Percentiles rank a stretch among this genome's conserved stretches.
These are phyloP conservation scores for Mortierella sp. DNA, from an alignment of 371 early-diverging fungal genomes.

Conservation along the genomic window DNA sequence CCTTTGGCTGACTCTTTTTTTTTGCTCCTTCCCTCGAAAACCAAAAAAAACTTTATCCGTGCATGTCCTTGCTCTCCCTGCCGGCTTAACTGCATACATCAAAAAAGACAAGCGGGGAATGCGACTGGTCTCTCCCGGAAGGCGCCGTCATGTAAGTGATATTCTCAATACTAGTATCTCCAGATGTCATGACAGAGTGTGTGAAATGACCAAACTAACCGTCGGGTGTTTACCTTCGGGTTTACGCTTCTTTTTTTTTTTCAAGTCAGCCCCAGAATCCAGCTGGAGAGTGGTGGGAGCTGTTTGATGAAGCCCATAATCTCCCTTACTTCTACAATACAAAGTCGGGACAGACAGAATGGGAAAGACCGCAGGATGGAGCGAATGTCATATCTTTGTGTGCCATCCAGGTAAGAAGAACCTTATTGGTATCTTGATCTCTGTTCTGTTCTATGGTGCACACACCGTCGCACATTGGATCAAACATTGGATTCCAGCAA, in stretches of 20 bases:
- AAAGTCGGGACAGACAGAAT: slow-evolving; percentile 83
- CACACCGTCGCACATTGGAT: too few species aligned
- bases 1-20: not conserved
- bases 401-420: slow-evolving; percentile 65
- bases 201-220: not conserved
- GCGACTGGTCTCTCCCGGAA: slow-evolving; percentile 61
- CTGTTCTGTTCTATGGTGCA: not conserved
- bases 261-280: slow-evolving; percentile 67
- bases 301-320: slow-evolving; percentile 85
- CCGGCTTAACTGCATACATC: not conserved
- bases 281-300: slow-evolving; percentile 94
- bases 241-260: not conserved
- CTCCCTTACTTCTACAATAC: slow-evolving; percentile 92
- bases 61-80: not conserved
- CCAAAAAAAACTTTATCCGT: not conserved
- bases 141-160: slow-evolving; percentile 58
- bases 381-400: slow-evolving; percentile 78
- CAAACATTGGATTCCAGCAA: too few species aligned
- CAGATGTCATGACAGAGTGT: not conserved
- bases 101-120: slow-evolving; percentile 61
- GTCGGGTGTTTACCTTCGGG: not conserved
- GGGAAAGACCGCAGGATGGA: slow-evolving; percentile 82
- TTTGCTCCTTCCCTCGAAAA: not conserved
- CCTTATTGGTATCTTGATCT: slow-evolving; percentile 9
- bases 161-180: not conserved